phyloP scores from a whole-genome alignment of 2,329 filamentous ascomycete species.

The Calonectria naviculata region DNA sequence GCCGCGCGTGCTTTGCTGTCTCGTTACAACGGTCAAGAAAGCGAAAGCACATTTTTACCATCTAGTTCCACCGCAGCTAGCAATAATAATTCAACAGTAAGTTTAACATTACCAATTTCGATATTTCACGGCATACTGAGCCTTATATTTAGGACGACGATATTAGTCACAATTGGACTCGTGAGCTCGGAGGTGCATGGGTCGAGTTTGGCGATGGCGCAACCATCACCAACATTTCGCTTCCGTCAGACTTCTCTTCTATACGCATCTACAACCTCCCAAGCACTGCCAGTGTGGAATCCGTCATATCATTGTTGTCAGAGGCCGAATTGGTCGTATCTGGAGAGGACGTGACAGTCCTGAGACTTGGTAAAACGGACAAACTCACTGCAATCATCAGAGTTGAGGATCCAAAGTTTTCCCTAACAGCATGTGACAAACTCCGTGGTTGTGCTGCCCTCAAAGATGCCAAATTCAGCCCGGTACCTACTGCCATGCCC shows the following conservation, averaged over 20 bases:
- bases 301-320: conserved; percentile 34
- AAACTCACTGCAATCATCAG: conserved; percentile 8
- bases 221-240: conserved; percentile 37
- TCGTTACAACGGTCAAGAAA: too few species aligned
- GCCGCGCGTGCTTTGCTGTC: too few species aligned
- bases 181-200: conserved; percentile 40
- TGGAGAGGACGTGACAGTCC: neutral
- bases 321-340: neutral
- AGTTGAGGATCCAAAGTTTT: conserved; percentile 21
- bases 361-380: neutral
- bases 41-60: too few species aligned
- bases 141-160: neutral
- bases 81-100: too few species aligned
- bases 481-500: conserved; percentile 30
- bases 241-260: conserved; percentile 51
- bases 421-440: neutral
- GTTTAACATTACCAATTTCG: too few species aligned
- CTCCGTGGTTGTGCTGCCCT: neutral
- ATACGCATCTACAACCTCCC: conserved; percentile 47
- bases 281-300: conserved; percentile 13
- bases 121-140: neutral
- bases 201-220: conserved; percentile 48
- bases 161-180: neutral
- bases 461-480: neutral
- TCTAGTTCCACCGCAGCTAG: too few species aligned